Conservation (phyloP, 164 flowering plant genomes). For the Litsea cubeba region DNA sequence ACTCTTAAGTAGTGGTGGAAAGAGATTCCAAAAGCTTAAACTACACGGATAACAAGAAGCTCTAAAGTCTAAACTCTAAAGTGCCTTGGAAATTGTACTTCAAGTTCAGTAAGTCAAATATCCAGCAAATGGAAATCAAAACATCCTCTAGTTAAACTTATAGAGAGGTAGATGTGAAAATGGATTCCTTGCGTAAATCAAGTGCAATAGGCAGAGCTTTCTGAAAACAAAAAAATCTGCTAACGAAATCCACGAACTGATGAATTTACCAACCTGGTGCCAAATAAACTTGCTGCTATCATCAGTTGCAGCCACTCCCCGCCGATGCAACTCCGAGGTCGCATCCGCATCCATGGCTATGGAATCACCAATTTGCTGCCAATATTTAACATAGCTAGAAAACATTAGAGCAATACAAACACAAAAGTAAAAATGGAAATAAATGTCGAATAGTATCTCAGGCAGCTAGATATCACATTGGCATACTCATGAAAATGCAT, state of each 20-base stretch:
- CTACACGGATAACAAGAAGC: no score
- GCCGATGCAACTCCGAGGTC: conserved; percentile 66
- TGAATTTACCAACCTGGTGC: conserved; percentile 56
- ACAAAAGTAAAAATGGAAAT: neutral
- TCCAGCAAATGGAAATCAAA: no score
- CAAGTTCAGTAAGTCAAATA: no score
- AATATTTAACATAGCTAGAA: conserved; percentile 10
- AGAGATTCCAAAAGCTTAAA: no score
- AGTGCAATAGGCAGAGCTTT: no score
- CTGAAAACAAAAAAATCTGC: neutral
- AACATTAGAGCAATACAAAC: neutral
- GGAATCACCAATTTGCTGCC: conserved; percentile 74
- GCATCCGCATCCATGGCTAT: conserved; percentile 97
- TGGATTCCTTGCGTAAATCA: no score
- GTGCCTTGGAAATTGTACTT: no score
- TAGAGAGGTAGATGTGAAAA: no score
- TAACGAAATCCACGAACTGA: neutral
- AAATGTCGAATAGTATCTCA: neutral
- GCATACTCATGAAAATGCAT: no score
- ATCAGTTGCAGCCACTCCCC: conserved; percentile 63
- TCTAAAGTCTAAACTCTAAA: no score
- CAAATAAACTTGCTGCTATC: conserved; percentile 76
- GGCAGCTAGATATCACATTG: neutral
- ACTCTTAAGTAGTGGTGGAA: no score
- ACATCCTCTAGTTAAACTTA: no score